Evolutionary conservation across 1,284 basidiomycete genomes (phyloP), one percentile per base, ranked within the genome.

Genomic region (Clitocybe nebularis): DNA sequence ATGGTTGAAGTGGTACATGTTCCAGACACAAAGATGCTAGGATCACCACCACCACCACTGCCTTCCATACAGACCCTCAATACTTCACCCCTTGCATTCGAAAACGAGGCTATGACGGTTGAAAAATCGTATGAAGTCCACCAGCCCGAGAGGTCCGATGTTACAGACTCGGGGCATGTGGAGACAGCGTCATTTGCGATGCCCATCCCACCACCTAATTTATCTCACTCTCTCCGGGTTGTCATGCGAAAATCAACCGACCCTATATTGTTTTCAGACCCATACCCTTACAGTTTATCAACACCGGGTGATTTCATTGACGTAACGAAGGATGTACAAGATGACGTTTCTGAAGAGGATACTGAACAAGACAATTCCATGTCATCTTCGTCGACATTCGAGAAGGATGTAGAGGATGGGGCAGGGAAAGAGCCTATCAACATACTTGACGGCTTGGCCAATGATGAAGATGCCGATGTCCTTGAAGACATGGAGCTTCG

Each of bases 271-370:
- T 53, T 59, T 43, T 32, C 59, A 17, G 68, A 71, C 48, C 66
- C 68, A 7, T 71, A 66, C 49, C 68, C 69, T 1, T 65, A 66
- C 41, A 67, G 64, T 41, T 54, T 71, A 23, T 69, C 69, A 3
- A 68, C 68, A 1, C 68, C 67, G 7, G 55, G 52, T 16, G 36
- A 50, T 24, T 45, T 47, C 24, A 13, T 45, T 32, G 49, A 52
- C 11, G 35, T 21, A 14, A 35, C 23, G 41, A 46, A 49, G 26
- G 14, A 44, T 23, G 17, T 22, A 4, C 45, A 25, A 11, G 49
- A 57, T 11, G 55, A 57, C 30, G 49, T 38, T 14, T 59, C 49
- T 8, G 49, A 62, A 30, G 60, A 58, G 16, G 52, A 48, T 8
- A 50, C 47, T 22, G 51, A 52, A 21, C 50, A 46, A 10, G 55